Conservation (phyloP, 2,329 filamentous ascomycete species). For the Neofusicoccum ribis region DNA sequence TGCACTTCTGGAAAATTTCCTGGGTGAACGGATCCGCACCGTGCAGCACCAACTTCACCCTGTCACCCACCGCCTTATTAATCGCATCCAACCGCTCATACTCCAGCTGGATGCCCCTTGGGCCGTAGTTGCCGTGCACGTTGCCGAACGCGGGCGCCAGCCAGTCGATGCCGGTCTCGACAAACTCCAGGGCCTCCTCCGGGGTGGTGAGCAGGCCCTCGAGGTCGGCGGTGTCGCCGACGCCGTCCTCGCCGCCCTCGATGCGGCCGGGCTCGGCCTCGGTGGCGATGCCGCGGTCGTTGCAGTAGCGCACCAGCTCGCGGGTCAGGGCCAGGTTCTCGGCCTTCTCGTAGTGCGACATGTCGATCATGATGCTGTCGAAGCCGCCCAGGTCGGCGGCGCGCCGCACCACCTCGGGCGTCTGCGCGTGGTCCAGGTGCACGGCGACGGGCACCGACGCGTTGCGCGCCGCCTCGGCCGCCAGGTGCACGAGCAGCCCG, state of each 20-base stretch:
- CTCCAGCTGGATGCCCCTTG: slow-evolving; percentile 52
- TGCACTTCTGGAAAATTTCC: slow-evolving; percentile 57
- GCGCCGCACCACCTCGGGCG: slow-evolving; percentile 60
- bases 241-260: slow-evolving; percentile 72
- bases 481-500: slow-evolving; percentile 46
- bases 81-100: slow-evolving; percentile 56
- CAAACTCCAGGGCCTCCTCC: slow-evolving; percentile 69
- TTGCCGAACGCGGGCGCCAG: slow-evolving; percentile 76
- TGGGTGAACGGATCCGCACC: slow-evolving; percentile 59
- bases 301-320: slow-evolving; percentile 64
- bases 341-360: slow-evolving; percentile 70
- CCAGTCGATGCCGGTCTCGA: slow-evolving; percentile 70
- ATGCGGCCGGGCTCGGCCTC: slow-evolving; percentile 73
- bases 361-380: slow-evolving; percentile 75
- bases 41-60: slow-evolving; percentile 57
- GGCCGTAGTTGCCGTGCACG: slow-evolving; percentile 53
- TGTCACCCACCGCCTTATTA: slow-evolving; percentile 48
- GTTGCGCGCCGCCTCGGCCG: slow-evolving; percentile 56
- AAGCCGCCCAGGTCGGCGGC: slow-evolving; percentile 59
- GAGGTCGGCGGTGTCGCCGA: slow-evolving; percentile 65
- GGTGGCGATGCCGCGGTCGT: slow-evolving; percentile 65
- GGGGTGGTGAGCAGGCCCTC: slow-evolving; percentile 66
- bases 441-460: slow-evolving; percentile 62
- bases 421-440: slow-evolving; percentile 68
- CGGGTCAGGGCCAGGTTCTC: slow-evolving; percentile 67